Evolutionary conservation across 495 filamentous ascomycete genomes (phyloP).

Genomic region (Aspergillus sclerotiicarbonarius): DNA sequence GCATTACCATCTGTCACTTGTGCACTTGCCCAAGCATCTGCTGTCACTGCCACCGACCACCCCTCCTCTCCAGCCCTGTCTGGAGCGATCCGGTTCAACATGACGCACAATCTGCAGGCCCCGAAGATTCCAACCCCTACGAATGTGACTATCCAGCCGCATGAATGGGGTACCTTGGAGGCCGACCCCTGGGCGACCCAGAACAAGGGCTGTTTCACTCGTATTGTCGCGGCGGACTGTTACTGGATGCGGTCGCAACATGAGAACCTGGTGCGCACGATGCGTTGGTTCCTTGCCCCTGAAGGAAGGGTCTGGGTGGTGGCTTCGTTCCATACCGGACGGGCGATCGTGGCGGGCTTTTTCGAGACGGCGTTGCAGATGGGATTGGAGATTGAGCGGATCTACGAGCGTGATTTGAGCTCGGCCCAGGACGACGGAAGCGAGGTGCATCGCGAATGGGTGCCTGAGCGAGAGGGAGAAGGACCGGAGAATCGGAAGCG

Average conservation of each 20-base stretch:
- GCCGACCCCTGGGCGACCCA: slow-evolving; percentile 49
- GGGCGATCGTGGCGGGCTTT: slow-evolving; percentile 67
- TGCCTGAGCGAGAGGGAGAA: slow-evolving; percentile 52
- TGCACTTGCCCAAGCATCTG: slow-evolving; percentile 58
- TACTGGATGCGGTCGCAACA: slow-evolving; percentile 85
- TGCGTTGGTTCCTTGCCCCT: slow-evolving; percentile 67
- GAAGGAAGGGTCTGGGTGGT: slow-evolving; percentile 63
- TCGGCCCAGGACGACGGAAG: slow-evolving; percentile 49
- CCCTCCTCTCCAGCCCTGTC: slow-evolving; percentile 65
- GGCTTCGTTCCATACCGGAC: slow-evolving; percentile 82
- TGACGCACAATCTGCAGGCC: slow-evolving; percentile 48
- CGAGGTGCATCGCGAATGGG: slow-evolving; percentile 65
- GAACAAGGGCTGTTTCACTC: slow-evolving; percentile 55
- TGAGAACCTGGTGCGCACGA: slow-evolving; percentile 63
- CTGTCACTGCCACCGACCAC: slow-evolving; percentile 74
- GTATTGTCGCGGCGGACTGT: slow-evolving; percentile 79
- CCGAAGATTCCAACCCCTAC: slow-evolving; percentile 13
- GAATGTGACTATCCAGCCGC: slow-evolving; percentile 53
- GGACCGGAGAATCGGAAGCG: slow-evolving; percentile 64
- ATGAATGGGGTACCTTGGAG: slow-evolving; percentile 68
- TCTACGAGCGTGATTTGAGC: slow-evolving; percentile 73
- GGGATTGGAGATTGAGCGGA: slow-evolving; percentile 66
- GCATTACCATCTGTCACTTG: slow-evolving; percentile 71
- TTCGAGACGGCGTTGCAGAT: slow-evolving; percentile 58
- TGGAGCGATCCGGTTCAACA: slow-evolving; percentile 60